A percentile compares a stretch with the other conserved stretches of the same genome.
Conservation (phyloP, 345 rosid species). For the Fremontodendron californicum region DNA sequence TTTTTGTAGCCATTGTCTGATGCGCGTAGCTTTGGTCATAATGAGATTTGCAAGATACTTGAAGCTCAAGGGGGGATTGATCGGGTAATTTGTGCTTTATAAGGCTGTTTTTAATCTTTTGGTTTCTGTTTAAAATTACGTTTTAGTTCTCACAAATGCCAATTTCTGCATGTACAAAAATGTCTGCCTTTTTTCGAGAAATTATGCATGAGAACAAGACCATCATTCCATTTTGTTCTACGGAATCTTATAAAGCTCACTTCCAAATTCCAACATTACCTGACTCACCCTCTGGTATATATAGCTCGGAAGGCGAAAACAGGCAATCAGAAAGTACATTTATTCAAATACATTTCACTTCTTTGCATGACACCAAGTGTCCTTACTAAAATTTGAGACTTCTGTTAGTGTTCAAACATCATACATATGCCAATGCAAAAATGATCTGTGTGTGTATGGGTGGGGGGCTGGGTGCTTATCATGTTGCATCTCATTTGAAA, state of each 20-base stretch:
- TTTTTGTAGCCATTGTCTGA: slow-evolving; percentile 56
- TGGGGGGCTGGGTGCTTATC: background rate
- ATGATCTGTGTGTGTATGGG: background rate
- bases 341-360: background rate
- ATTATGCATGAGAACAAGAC: background rate
- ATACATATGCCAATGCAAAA: background rate
- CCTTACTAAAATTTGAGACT: background rate
- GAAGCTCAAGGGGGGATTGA: slow-evolving; percentile 51
- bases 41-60: slow-evolving; percentile 45
- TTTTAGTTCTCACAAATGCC: background rate
- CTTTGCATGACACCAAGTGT: background rate
- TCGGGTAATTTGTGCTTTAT: slow-evolving; percentile 35
- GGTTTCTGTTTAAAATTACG: background rate
- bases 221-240: background rate
- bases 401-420: background rate
- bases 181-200: background rate
- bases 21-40: slow-evolving; percentile 46
- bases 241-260: background rate
- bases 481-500: background rate
- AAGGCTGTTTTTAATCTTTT: background rate
- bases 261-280: background rate
- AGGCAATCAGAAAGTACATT: background rate
- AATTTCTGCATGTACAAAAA: background rate
- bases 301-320: background rate
- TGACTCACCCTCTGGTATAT: background rate